Conservation (phyloP, 2,329 filamentous ascomycete genomes). For the Trichoderma hamatum region DNA sequence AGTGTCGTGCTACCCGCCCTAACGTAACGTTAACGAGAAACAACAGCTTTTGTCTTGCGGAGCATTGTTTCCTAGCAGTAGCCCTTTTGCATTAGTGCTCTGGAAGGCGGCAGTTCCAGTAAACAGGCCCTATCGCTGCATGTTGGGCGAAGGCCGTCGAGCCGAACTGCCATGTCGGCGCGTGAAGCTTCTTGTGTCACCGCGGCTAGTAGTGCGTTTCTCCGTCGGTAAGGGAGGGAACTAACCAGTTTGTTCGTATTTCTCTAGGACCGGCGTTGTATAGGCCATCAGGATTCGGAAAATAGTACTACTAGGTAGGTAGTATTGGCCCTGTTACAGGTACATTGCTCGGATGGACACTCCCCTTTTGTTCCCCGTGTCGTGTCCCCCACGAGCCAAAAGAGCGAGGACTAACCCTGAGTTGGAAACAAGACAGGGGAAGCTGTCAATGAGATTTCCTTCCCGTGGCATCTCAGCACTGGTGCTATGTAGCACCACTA, state of each 20-base stretch:
- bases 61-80: background rate
- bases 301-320: no score
- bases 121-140: background rate
- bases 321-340: background rate
- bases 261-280: background rate
- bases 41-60: background rate
- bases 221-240: background rate
- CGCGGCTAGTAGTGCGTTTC: background rate
- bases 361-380: background rate
- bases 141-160: background rate
- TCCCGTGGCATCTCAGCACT: background rate
- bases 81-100: background rate
- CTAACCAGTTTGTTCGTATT: background rate
- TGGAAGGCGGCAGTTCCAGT: background rate
- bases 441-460: background rate
- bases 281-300: background rate
- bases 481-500: background rate
- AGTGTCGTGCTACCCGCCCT: conserved; percentile 12
- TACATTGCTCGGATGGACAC: background rate
- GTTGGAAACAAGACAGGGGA: background rate
- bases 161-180: background rate
- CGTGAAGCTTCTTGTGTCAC: background rate
- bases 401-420: background rate
- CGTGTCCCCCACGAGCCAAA: background rate
- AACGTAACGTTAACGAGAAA: conserved; percentile 7